Percentiles rank a stretch among this genome's conserved stretches.
Conservation (phyloP, 495 filamentous ascomycete species). For the Penicillium dipodomyicola region DNA sequence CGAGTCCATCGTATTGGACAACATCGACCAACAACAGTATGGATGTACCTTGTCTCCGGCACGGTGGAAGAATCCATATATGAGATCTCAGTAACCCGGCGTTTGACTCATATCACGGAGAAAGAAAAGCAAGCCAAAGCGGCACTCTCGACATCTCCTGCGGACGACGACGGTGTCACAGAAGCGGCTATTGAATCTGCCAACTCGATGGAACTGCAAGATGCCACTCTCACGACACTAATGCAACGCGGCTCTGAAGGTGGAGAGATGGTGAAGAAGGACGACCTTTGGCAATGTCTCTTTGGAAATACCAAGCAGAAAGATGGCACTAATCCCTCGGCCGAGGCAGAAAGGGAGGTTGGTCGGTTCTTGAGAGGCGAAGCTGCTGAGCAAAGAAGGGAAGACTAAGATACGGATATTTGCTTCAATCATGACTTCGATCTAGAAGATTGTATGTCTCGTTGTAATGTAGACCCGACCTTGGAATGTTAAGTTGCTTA, state of each 20-base stretch:
- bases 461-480: background rate
- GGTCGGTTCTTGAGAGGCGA: slow-evolving; percentile 46
- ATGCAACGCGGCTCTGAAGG: slow-evolving; percentile 65
- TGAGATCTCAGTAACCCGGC: slow-evolving; percentile 72
- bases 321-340: slow-evolving; percentile 15
- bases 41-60: slow-evolving; percentile 85
- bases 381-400: slow-evolving; percentile 44
- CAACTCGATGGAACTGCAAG: slow-evolving; percentile 77
- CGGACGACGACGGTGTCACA: slow-evolving; percentile 34
- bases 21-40: slow-evolving; percentile 81
- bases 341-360: slow-evolving; percentile 40
- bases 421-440: background rate
- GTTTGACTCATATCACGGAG: slow-evolving; percentile 70
- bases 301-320: slow-evolving; percentile 56
- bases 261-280: slow-evolving; percentile 77
- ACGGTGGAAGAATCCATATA: slow-evolving; percentile 92
- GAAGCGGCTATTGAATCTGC: slow-evolving; percentile 70
- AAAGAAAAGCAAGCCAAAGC: slow-evolving; percentile 31
- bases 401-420: background rate
- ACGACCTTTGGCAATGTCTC: slow-evolving; percentile 86
- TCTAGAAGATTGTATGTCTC: background rate
- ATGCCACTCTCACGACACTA: slow-evolving; percentile 61
- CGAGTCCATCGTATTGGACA: slow-evolving; percentile 94
- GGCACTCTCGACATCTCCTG: slow-evolving; percentile 17
- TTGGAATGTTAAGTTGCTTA: background rate